These are phyloP conservation scores for Daldinia grandis DNA, from an alignment of 495 filamentous ascomycete genomes.

Conservation along the genomic window DNA sequence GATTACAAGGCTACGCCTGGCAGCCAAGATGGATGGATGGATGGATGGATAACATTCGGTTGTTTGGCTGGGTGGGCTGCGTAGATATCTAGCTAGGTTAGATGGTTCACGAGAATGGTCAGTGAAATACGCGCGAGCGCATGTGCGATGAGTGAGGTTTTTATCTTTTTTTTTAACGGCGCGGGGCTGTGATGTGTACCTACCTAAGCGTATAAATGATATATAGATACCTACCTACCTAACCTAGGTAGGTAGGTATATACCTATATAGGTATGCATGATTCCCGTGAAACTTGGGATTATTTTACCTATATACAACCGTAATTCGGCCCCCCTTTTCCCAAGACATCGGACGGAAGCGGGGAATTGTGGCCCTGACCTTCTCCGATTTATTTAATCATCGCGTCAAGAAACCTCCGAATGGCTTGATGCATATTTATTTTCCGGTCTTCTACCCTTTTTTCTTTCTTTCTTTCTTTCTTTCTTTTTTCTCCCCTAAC, in stretches of 20 bases:
- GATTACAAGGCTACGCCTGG: not conserved
- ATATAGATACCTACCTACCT: not conserved
- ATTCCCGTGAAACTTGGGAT: not conserved
- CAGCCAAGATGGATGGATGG: not conserved
- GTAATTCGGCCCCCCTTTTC: not conserved
- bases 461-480: not conserved
- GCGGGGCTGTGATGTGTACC: not conserved
- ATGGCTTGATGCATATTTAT: conserved; percentile 19
- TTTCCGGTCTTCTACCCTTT: not conserved
- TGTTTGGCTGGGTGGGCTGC: conserved; percentile 8
- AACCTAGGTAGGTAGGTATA: too few species aligned
- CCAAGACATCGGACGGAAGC: conserved; percentile 25
- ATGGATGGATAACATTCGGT: conserved; percentile 1
- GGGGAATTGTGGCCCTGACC: conserved; percentile 8
- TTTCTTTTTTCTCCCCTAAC: not conserved
- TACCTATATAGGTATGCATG: not conserved
- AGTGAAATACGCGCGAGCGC: conserved; percentile 13
- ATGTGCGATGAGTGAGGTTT: not conserved
- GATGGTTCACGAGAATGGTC: conserved; percentile 20
- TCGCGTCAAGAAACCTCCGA: conserved; percentile 33
- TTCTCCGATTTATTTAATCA: conserved; percentile 15
- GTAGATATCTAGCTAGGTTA: conserved; percentile 3
- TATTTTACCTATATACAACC: not conserved
- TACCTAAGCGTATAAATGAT: not conserved
- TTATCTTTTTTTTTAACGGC: too few species aligned